Percentiles rank a stretch among this genome's conserved stretches.
Conservation (phyloP, 441 rosid species). For the Adansonia rubrostipa region DNA sequence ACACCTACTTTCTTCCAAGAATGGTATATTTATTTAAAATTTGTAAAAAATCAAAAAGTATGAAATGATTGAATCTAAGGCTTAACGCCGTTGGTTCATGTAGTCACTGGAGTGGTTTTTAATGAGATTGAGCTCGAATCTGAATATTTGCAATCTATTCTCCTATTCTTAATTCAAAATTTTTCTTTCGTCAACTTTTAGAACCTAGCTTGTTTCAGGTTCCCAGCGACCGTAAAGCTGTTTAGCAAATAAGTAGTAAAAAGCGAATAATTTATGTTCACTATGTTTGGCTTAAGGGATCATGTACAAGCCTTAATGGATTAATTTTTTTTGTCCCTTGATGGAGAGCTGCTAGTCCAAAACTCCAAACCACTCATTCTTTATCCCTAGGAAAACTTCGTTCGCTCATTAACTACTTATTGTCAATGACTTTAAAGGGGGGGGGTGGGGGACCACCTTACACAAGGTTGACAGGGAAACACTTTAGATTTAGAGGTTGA, state of each 20-base stretch:
- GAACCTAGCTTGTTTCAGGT: neutral
- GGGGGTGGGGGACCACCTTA: constrained; percentile 1
- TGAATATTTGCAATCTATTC: neutral
- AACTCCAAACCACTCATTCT: constrained; percentile 6
- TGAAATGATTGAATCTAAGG: neutral
- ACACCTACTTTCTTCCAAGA: neutral
- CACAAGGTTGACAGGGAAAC: neutral
- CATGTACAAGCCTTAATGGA: neutral
- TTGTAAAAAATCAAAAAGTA: neutral
- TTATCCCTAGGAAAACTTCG: neutral
- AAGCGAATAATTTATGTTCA: neutral
- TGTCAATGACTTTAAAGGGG: neutral
- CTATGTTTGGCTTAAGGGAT: neutral
- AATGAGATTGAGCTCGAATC: neutral
- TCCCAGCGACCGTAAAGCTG: neutral
- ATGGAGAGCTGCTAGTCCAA: constrained; percentile 5
- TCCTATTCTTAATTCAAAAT: neutral
- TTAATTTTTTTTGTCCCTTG: neutral
- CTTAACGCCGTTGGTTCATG: neutral
- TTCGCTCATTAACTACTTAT: neutral
- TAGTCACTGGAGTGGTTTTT: neutral
- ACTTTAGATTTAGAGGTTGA: neutral
- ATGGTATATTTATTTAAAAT: neutral
- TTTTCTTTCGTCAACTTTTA: neutral
- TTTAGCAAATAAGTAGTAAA: neutral